Conservation (phyloP, 306 rosid species). For the Malus orientalis region DNA sequence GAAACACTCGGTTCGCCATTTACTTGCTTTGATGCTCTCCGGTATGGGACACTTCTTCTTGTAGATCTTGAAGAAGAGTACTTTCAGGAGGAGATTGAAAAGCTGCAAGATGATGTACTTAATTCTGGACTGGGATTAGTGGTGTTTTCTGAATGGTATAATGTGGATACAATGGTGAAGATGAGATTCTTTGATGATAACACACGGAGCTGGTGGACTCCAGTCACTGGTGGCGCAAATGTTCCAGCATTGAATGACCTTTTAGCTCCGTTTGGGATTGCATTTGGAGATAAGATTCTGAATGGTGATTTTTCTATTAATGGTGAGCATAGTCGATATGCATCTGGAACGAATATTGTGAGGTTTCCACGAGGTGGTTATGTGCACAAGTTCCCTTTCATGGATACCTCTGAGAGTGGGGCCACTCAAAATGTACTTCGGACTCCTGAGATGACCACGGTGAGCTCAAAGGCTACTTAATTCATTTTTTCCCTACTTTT, state of each 20-base stretch:
- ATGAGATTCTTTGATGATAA: conserved; percentile 97
- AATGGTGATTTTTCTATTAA: conserved; percentile 86
- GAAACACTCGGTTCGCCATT: conserved; percentile 95
- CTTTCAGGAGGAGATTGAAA: conserved; percentile 91
- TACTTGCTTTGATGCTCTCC: conserved; percentile 89
- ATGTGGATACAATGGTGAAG: conserved; percentile 92
- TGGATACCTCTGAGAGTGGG: conserved; percentile 96
- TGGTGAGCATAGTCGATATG: conserved; percentile 91
- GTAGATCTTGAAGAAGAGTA: conserved; percentile 98
- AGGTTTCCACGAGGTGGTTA: conserved; percentile 84
- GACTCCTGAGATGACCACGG: conserved; percentile 57
- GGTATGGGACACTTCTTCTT: conserved; percentile 81
- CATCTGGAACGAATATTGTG: conserved; percentile 92
- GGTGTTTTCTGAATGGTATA: conserved; percentile 97
- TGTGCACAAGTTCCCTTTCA: conserved; percentile 79
- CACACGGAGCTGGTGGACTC: conserved; percentile 99
- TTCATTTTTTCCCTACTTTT: background rate
- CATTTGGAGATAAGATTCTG: conserved; percentile 90
- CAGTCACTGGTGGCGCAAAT: conserved; percentile 95
- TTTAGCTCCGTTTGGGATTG: conserved; percentile 92
- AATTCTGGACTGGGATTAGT: conserved; percentile 80
- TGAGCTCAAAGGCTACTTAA: conserved; percentile 21
- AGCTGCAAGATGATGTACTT: conserved; percentile 76
- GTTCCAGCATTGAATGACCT: conserved; percentile 85
- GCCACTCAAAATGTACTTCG: conserved; percentile 82